phyloP scores from a whole-genome alignment of 768 basidiomycete species.

The Tricholoma hemisulphureum region DNA sequence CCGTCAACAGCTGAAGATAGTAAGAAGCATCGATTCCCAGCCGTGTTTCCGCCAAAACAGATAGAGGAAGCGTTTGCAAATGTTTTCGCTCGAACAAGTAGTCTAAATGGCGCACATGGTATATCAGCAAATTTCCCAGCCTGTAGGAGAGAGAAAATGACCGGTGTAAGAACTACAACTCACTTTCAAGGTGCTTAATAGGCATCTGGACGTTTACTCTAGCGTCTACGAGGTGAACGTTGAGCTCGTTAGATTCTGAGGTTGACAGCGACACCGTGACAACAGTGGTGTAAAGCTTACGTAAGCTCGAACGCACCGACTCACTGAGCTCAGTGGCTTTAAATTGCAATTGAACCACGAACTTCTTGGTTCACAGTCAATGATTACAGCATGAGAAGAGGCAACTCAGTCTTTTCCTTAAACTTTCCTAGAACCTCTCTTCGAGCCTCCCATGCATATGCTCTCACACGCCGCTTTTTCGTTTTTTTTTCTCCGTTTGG shows the following conservation, averaged over 20 bases:
- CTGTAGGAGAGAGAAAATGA: background rate
- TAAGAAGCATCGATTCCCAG: conserved; percentile 95
- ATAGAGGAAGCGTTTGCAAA: conserved; percentile 76
- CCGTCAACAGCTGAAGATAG: conserved; percentile 80
- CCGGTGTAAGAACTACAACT: conserved; percentile 22
- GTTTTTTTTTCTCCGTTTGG: background rate
- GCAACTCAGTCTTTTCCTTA: too few relatives aligned
- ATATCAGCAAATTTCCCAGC: conserved; percentile 7
- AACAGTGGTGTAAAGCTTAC: conserved; percentile 16
- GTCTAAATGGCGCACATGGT: conserved; percentile 43
- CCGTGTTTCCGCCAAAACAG: conserved; percentile 82
- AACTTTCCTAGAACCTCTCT: too few relatives aligned
- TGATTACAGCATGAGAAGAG: too few relatives aligned
- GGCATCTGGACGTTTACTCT: conserved; percentile 49
- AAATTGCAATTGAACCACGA: too few relatives aligned
- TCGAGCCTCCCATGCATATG: too few relatives aligned
- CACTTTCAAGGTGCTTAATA: conserved; percentile 82
- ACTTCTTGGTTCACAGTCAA: too few relatives aligned
- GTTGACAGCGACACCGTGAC: conserved; percentile 34
- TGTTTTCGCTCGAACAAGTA: conserved; percentile 89
- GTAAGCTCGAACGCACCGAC: conserved; percentile 18
- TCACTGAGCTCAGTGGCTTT: too few relatives aligned
- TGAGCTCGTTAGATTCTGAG: conserved; percentile 28
- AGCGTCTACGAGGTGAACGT: conserved; percentile 22
- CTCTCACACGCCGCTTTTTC: background rate